Evolutionary conservation across 2,329 filamentous ascomycete species (phyloP).

Genomic region (Penicillium sp.): DNA sequence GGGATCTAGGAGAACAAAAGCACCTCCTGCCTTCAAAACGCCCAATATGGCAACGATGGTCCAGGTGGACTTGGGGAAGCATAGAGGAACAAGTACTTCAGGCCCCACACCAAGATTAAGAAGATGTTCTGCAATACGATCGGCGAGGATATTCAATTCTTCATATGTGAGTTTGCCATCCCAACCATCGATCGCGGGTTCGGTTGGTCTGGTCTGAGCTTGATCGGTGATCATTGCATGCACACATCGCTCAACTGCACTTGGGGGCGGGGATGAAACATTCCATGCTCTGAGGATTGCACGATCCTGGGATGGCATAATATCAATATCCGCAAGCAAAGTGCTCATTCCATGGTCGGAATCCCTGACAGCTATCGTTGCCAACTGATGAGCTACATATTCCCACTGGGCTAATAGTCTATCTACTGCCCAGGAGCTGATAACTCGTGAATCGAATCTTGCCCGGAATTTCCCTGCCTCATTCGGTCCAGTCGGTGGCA

Average conservation of each 20-base stretch:
- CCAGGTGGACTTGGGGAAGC: background rate
- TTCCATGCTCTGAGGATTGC: background rate
- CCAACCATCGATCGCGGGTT: background rate
- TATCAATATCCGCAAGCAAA: too few species aligned
- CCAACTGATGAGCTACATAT: too few species aligned
- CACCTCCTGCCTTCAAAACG: background rate
- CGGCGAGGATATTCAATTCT: background rate
- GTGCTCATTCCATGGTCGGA: too few species aligned
- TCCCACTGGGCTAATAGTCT: too few species aligned
- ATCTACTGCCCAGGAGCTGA: too few species aligned
- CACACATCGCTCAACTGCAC: background rate
- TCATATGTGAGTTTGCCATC: background rate
- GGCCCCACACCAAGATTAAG: background rate
- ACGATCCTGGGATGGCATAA: too few species aligned
- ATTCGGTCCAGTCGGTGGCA: too few species aligned
- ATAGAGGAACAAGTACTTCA: background rate
- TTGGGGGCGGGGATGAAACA: background rate
- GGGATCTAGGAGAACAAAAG: background rate
- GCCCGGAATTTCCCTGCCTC: too few species aligned
- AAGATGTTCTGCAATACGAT: background rate
- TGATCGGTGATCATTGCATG: background rate
- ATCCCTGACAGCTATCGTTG: too few species aligned
- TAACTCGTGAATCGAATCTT: too few species aligned
- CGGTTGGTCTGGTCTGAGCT: too few species aligned
- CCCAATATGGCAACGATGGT: background rate